Conservation (phyloP, 2,329 filamentous ascomycete species). For the Trichoderma aggressivum region DNA sequence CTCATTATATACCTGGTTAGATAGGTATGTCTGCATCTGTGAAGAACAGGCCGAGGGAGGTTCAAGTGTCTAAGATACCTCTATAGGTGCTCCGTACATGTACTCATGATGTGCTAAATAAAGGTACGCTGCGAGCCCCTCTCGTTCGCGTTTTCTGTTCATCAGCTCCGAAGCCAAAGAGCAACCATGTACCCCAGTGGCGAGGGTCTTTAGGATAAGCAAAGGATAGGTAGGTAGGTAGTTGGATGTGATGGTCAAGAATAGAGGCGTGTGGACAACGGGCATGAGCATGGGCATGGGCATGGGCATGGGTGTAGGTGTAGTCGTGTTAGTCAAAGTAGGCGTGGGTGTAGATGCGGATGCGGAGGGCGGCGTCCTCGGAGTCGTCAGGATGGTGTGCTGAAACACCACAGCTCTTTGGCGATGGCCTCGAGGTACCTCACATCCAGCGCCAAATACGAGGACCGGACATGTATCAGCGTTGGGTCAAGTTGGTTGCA, state of each 20-base stretch:
- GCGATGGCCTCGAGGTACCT: conserved; percentile 4
- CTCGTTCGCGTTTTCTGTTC: neutral
- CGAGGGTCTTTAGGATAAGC: neutral
- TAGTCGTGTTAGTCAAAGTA: neutral
- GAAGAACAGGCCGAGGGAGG: neutral
- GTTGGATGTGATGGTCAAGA: neutral
- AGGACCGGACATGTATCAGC: neutral
- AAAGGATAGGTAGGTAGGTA: neutral
- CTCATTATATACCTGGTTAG: conserved; percentile 2
- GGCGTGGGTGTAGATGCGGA: neutral
- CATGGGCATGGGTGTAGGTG: neutral
- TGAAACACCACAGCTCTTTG: conserved; percentile 14
- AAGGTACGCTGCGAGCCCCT: neutral
- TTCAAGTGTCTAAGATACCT: neutral
- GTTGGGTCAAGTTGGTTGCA: neutral
- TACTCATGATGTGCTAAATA: neutral
- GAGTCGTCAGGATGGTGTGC: conserved; percentile 9
- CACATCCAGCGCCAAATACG: neutral
- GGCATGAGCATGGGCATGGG: neutral
- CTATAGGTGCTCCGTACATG: neutral
- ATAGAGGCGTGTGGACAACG: neutral
- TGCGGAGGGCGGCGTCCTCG: conserved; percentile 17
- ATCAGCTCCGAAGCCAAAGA: neutral
- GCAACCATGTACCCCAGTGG: neutral
- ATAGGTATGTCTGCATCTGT: neutral